Base-by-base conservation (phyloP, 2,329 filamentous ascomycete genomes). In the Diplodia sapinea region DNA sequence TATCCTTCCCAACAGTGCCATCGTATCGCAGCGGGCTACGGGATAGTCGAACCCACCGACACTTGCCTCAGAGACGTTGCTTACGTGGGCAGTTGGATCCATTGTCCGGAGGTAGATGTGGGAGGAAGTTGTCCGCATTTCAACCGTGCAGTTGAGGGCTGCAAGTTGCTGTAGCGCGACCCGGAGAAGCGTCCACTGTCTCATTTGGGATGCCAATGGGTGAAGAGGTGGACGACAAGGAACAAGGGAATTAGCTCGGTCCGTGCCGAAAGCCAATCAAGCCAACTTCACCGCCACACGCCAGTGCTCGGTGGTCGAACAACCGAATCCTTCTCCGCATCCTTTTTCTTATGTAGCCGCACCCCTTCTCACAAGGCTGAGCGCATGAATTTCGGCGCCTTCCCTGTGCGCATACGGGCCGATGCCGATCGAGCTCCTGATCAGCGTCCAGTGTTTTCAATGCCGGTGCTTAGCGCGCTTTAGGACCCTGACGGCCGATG, bases 371-470 rank as follows among this genome's bases (percentile, higher is more conserved):
- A 47, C 43, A 47, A 8, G 43, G 43, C 43, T 47, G 43, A 47
- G 43, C 17, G 43, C 15, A n/a, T 47, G 43, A 47, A 47, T 47
- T 47, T 47, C n/a, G 9, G 17, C 43, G 17, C 8, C 17, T 47
- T 47, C 43, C 40, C 17, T n/a, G 43, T 20, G 43, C 26, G 59
- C n/a, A 51, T 49, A 51, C 59, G 59, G 59, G 4, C 59, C 59
- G 59, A 63, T 51, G 47, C 43, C 47, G 43, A 63, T 63, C 59
- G 15, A 29, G 50, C 40, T 49, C 59, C 59, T 63, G 59, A 63
- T 63, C 47, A 63, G 17, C 59, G n/a, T 20, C 47, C 59, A 33
- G 40, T 47, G 59, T 51, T 51, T 36, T 36, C 17, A 51, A 29
- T 38, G n/a, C 29, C 59, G 31, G 17, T 29, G 26, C 29, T n/a